Percentiles rank a stretch among this genome's conserved stretches.
These are phyloP conservation scores for Chrysoporthe deuterocubensis DNA, from an alignment of 2,329 filamentous ascomycete genomes.

Conservation along the genomic window DNA sequence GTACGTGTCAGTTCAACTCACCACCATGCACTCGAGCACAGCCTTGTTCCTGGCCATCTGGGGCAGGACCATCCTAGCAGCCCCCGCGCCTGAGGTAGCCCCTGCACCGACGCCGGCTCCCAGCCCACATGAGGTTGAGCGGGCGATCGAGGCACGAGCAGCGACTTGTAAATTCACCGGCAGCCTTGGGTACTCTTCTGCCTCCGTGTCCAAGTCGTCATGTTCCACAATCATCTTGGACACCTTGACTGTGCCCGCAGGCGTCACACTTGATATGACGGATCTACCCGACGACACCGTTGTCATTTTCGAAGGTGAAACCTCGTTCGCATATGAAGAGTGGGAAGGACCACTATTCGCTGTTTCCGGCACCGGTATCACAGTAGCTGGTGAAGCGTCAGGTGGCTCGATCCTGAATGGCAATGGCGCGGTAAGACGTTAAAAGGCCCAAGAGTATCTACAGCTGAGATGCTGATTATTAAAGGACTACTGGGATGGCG, in stretches of 20 bases:
- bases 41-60: conserved; percentile 13
- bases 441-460: too few relatives aligned
- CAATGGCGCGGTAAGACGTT: conserved; percentile 19
- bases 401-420: conserved; percentile 29
- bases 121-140: conserved; percentile 15
- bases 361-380: conserved; percentile 30
- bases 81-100: conserved; percentile 8
- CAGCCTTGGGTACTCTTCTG: conserved; percentile 43
- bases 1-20: background rate
- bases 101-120: conserved; percentile 22
- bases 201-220: conserved; percentile 49
- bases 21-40: conserved; percentile 1
- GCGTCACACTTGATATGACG: conserved; percentile 42
- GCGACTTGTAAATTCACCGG: conserved; percentile 58
- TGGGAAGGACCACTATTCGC: conserved; percentile 59
- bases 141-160: conserved; percentile 23
- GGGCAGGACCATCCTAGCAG: conserved; percentile 8
- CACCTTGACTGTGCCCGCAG: conserved; percentile 42
- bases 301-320: conserved; percentile 39
- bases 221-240: conserved; percentile 44
- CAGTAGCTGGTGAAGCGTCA: conserved; percentile 35
- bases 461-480: background rate
- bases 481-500: conserved; percentile 36
- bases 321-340: conserved; percentile 55
- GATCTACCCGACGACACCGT: conserved; percentile 39